Evolutionary conservation across 2,329 filamentous ascomycete species (phyloP), one percentile per base, ranked within the genome.

Genomic region (Paramyrothecium roridum): DNA sequence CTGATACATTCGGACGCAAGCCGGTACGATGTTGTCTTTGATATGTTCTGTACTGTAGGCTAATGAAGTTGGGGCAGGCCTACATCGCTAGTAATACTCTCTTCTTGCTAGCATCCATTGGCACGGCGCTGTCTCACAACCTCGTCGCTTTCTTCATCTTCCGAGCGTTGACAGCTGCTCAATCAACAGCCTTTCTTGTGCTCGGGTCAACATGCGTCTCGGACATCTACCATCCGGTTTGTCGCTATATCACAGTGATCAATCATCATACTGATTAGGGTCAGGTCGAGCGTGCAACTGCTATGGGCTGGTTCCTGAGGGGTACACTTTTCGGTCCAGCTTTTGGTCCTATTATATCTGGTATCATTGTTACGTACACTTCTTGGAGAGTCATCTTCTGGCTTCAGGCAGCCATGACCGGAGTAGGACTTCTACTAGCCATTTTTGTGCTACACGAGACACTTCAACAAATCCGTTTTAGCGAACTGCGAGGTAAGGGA

Each of bases 361-460:
- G 87, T 23, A 84, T 89, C 43, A 87, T 90, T 54, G 84, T 89
- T 20, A 89, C 85, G 0, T 89, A 82, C 68, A 72, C 76, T 6
- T 79, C 76, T 22, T 90, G 87, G 87, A 74, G 85, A 26, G 81
- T 81, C 49, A 87, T 90, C 55, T 89, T 89, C 71, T 89, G 85
- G 83, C 74, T 90, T 2, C 86, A 89, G 62, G 79, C 83, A 0
- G 86, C 80, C 0, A 75, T 90, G 2, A 81, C 81, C 1, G 85
- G 79, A 3, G 68, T 78, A 0, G 83, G 82, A 3, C 74, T 79
- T 1, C 16, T 83, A 0, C 73, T 83, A 3, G 78, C 85, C 26
- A 73, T 83, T 52, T 78, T 85, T 57, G 73, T 88, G 34, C 77
- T 89, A 20, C 86, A 86, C 0, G 87, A 90, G 65, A 90, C 87